Base-by-base conservation (phyloP, 768 basidiomycete species). In the Pseudohyphozyma bogoriensis region DNA sequence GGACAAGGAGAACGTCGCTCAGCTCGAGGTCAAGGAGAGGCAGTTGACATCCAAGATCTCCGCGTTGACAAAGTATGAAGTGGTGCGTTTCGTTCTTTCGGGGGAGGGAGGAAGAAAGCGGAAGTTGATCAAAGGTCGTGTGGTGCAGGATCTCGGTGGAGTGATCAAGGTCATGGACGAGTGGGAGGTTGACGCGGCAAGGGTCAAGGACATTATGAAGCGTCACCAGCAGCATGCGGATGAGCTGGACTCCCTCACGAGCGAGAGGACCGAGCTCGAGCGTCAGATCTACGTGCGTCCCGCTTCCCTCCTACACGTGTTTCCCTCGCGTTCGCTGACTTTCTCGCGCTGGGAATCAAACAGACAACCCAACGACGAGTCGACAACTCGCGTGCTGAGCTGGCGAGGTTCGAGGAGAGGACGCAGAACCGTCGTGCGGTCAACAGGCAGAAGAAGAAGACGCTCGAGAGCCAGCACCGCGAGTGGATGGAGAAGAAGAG, bases 131-230 rank as follows among this genome's bases (percentile, higher is more conserved):
- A n/a, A n/a, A n/a, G 24, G 4, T 8, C n/a, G 45, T 26, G n/a
- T n/a, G n/a, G n/a, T 16, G 18, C 52, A 62, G 60, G 65, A 67
- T 29, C 62, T 67, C 22, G 49, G 47, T 22, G 39, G 54, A 1
- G 60, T 59, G 53, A 59, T 67, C 24, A 56, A 59, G 32, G 20
- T 67, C 24, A 37, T 67, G 42, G 62, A 63, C 33, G 65, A 67
- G 39, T 67, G 62, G 62, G 51, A 60, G 33, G 32, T 32, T 2
- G 65, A 67, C 28, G 54, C 54, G 8, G 57, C 51, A 51, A 57
- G 55, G 50, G 42, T 63, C 13, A 39, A 40, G n/a, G 62, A 63
- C 35, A 54, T 56, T 2, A 51, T 49, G 18, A 24, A 40, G 28
- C 39, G 28, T 33, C 45, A 63, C 11, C 44, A 49, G n/a, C 42